Conservation (phyloP, 768 basidiomycete genomes). For the Omphalotus guepiniiformis region DNA sequence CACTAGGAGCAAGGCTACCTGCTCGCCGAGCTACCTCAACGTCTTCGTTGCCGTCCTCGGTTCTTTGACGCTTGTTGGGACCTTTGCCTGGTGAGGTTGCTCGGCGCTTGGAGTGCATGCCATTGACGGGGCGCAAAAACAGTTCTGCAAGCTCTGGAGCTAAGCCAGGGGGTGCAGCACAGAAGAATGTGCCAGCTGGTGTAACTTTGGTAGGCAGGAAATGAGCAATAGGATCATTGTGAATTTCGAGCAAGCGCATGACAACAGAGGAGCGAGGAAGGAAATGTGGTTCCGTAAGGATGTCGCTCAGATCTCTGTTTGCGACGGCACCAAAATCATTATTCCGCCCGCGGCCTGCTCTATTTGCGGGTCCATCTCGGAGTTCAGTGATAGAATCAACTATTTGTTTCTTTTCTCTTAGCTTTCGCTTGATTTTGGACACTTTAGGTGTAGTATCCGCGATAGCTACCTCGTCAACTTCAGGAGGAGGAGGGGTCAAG, state of each 20-base stretch:
- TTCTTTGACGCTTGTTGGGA: conserved; percentile 57
- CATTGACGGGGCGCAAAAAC: conserved; percentile 73
- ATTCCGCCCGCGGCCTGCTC: conserved; percentile 50
- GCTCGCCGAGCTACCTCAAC: conserved; percentile 72
- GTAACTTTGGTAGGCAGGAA: conserved; percentile 83
- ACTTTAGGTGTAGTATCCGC: conserved; percentile 24
- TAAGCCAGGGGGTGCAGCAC: conserved; percentile 80
- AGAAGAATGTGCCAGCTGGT: conserved; percentile 70
- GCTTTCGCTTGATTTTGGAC: conserved; percentile 44
- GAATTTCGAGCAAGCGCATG: conserved; percentile 82
- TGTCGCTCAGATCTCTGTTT: conserved; percentile 56
- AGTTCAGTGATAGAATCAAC: conserved; percentile 90
- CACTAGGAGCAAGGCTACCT: conserved; percentile 59
- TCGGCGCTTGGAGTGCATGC: conserved; percentile 53
- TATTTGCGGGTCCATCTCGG: conserved; percentile 51
- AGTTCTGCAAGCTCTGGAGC: conserved; percentile 78
- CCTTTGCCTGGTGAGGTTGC: conserved; percentile 53
- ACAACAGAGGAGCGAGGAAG: conserved; percentile 82
- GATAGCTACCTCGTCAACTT: conserved; percentile 28
- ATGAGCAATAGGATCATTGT: conserved; percentile 77
- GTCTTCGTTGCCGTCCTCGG: conserved; percentile 47
- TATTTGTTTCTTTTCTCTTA: conserved; percentile 79
- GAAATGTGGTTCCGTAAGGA: conserved; percentile 77
- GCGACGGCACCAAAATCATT: conserved; percentile 55
- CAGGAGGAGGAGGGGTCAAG: conserved; percentile 73